Conservation (phyloP, 306 rosid species). For the Senna siamea region DNA sequence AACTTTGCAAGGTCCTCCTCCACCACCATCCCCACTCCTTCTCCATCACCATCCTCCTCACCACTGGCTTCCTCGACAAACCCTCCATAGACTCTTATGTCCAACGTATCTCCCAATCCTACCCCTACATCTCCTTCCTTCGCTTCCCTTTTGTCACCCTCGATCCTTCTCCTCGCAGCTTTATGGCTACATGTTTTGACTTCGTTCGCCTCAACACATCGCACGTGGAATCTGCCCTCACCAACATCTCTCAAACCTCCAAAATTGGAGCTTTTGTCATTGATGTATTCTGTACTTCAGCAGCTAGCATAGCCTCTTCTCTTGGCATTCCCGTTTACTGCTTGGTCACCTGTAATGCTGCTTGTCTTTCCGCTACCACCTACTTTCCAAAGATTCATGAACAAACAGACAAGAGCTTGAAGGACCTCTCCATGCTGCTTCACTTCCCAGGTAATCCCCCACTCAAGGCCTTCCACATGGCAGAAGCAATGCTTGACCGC, state of each 20-base stretch:
- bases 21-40: slow-evolving; percentile 21
- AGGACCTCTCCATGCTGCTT: slow-evolving; percentile 13
- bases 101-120: slow-evolving; percentile 19
- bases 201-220: slow-evolving; percentile 30
- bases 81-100: slow-evolving; percentile 15
- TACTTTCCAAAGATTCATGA: slow-evolving; percentile 29
- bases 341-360: slow-evolving; percentile 38
- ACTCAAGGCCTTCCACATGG: slow-evolving; percentile 24
- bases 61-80: slow-evolving; percentile 14
- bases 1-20: slow-evolving; percentile 44
- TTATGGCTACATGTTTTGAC: not conserved
- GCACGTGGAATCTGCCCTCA: slow-evolving; percentile 19
- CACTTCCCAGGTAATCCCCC: slow-evolving; percentile 32
- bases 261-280: slow-evolving; percentile 37
- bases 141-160: slow-evolving; percentile 18
- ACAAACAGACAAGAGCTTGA: slow-evolving; percentile 13
- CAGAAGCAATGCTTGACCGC: not conserved
- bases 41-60: slow-evolving; percentile 41
- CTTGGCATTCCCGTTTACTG: slow-evolving; percentile 39
- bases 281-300: slow-evolving; percentile 33
- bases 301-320: slow-evolving; percentile 20
- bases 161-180: not conserved
- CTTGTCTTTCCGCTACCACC: not conserved
- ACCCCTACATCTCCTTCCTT: slow-evolving; percentile 38
- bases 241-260: slow-evolving; percentile 15